These are phyloP conservation scores for Yamadazyma laniorum DNA, from an alignment of 805 yeast genomes.

Conservation along the genomic window DNA sequence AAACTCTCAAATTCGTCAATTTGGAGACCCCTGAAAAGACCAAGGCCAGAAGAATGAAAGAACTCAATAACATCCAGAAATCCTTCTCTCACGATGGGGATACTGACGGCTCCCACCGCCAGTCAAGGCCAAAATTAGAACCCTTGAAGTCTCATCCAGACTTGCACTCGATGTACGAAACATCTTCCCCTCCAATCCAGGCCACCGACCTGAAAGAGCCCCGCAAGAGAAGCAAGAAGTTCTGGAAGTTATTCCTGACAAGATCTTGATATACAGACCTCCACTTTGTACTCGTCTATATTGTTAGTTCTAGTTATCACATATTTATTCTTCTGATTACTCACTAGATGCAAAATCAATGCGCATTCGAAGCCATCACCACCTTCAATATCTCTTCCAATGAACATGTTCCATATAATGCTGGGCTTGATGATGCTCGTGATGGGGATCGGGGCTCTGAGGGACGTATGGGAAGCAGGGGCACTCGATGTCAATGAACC, in stretches of 20 bases:
- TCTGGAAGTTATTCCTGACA: constrained; percentile 31
- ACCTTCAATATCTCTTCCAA: too few relatives aligned
- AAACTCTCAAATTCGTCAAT: constrained; percentile 31
- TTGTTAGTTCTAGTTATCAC: too few relatives aligned
- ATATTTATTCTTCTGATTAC: too few relatives aligned
- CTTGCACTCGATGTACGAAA: constrained; percentile 12
- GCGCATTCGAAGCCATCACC: too few relatives aligned
- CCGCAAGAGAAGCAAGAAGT: constrained; percentile 31
- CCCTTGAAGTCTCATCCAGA: constrained; percentile 43
- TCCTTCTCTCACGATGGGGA: constrained; percentile 38
- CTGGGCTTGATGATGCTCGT: too few relatives aligned
- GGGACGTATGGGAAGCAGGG: too few relatives aligned
- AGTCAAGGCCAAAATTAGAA: constrained; percentile 26
- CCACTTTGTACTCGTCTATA: too few relatives aligned
- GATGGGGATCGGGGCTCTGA: too few relatives aligned
- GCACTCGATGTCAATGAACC: constrained; percentile 20
- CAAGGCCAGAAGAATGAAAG: constrained; percentile 10
- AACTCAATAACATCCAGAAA: constrained; percentile 21
- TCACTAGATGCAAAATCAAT: too few relatives aligned
- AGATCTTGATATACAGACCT: too few relatives aligned
- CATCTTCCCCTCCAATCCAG: neutral
- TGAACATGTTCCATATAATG: too few relatives aligned
- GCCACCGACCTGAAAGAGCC: constrained; percentile 13
- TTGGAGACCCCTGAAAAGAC: constrained; percentile 17
- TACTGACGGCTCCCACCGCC: neutral